Evolutionary conservation across 306 rosid species (phyloP), one percentile per base, ranked within the genome.

Genomic region (Begonia masoniana): DNA sequence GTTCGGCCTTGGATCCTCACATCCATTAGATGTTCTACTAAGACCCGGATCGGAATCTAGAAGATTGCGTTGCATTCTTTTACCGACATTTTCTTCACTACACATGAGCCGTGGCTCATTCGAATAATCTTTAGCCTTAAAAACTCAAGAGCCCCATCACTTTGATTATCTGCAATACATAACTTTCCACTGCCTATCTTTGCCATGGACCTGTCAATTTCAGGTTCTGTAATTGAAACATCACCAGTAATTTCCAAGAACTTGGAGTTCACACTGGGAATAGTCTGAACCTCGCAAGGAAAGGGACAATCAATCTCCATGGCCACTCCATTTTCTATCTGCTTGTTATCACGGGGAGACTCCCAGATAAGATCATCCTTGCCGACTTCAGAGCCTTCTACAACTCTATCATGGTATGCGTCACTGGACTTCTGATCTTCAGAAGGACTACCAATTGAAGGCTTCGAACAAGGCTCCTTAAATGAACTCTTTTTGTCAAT

Each of bases 71-170:
- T 21, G 66, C 12, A 57, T 63, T 63, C 52, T 36, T 21, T 55
- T 56, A 23, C 62, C 50, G 21, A 47, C 60, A 56, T 69, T 67
- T 41, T 63, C 71, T 42, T 58, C 64, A 11, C 48, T 39, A 7
- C 8, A 4, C 9, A 31, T 5, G 39, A 6, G 39, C 7, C 3
- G 39, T 3, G 8, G 69, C 68, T 71, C 71, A 43, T 61, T 74
- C 50, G 65, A 60, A 68, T 65, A 49, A 59, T 43, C 47, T 9
- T 41, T 61, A 53, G 63, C 72, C 61, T 64, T 71, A 49, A 53
- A 51, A 67, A 69, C 62, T 36, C 52, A 16, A 43, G 41, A 52
- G 46, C 60, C 17, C 58, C 57, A 43, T 45, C 35, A 47, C 50
- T 12, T 48, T 24, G 54, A 39, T 67, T 68, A 70, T 64, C 55